Percentiles rank a stretch among this genome's conserved stretches.
Evolutionary conservation across 768 basidiomycete species (phyloP).

Genomic region (Hypsizygus marmoreus): DNA sequence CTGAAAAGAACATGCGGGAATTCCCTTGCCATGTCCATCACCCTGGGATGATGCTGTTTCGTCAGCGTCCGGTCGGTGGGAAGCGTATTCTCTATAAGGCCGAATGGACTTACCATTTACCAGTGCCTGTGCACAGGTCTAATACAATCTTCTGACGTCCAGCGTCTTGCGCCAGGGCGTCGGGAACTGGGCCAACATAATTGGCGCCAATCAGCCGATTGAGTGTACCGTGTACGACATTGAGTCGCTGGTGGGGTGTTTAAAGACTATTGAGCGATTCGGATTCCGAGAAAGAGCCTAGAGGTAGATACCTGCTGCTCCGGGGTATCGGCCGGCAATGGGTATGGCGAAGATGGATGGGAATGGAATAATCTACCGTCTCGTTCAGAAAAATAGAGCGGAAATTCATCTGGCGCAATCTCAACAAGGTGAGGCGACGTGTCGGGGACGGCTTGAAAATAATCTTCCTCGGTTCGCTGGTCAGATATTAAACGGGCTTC

Average conservation of each 20-base stretch:
- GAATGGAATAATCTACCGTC: conserved; percentile 70
- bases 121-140: conserved; percentile 79
- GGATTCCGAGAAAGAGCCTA: background rate
- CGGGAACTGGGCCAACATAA: conserved; percentile 60
- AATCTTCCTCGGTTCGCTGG: background rate
- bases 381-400: conserved; percentile 57
- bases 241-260: conserved; percentile 47
- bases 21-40: conserved; percentile 68
- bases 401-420: conserved; percentile 54
- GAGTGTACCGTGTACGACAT: conserved; percentile 50
- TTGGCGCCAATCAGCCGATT: conserved; percentile 53
- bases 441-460: conserved; percentile 8
- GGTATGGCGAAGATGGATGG: conserved; percentile 63
- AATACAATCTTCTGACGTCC: conserved; percentile 54
- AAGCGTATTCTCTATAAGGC: conserved; percentile 20
- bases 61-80: conserved; percentile 8
- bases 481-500: conserved; percentile 9
- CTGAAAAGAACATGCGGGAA: conserved; percentile 68
- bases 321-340: conserved; percentile 68
- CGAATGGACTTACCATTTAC: conserved; percentile 57
- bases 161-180: conserved; percentile 44
- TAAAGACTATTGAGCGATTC: conserved; percentile 2
- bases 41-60: conserved; percentile 44
- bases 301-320: conserved; percentile 64
- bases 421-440: conserved; percentile 31